Evolutionary conservation across 2,329 filamentous ascomycete species (phyloP), one percentile per base, ranked within the genome.

Genomic region (Penicillium sp.): DNA sequence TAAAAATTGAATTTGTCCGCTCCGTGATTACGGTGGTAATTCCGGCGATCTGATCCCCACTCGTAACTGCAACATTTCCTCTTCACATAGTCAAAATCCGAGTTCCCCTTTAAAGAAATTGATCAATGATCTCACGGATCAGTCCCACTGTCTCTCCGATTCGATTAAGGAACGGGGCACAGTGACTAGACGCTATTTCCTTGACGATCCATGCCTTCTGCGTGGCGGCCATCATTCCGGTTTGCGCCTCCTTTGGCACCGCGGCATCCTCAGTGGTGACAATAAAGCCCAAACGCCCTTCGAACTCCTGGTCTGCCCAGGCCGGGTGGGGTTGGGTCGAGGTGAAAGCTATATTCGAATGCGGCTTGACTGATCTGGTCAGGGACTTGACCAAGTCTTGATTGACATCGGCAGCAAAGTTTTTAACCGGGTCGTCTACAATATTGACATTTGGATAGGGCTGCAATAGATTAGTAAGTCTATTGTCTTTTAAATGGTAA

Each of bases 241-340:
- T 31, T 22, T 45, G 42, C 8, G 42, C 28, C 17, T 31, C 28
- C n/a, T 33, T 31, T 9, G 28, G 12, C 6, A 45, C 14, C 1
- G 17, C n/a, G 14, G 4, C 10, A 31, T 45, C 28, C 17, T 45
- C 42, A 10, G 42, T 45, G 7, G 26, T 45, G 12, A 45, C 17
- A 1, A 45, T 45, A 16, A 45, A 45, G 4, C 4, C 42, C 2
- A 45, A 22, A 1, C 17, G 26, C 5, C 28, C 12, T 4, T 31
- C 3, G 14, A 30, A 45, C 3, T n/a, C 28, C 35, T 49, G 22
- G 10, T 71, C 67, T 7, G 57, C 56, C 67, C 69, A 71, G 1
- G 66, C 69, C 8, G 64, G 58, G 38, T 55, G 42, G 1, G 66
- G 66, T 35, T 66, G 58, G 0, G 61, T 51, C 0, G 66, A 67